Base-by-base conservation (phyloP, 306 rosid genomes). In the Clitoria ternatea region DNA sequence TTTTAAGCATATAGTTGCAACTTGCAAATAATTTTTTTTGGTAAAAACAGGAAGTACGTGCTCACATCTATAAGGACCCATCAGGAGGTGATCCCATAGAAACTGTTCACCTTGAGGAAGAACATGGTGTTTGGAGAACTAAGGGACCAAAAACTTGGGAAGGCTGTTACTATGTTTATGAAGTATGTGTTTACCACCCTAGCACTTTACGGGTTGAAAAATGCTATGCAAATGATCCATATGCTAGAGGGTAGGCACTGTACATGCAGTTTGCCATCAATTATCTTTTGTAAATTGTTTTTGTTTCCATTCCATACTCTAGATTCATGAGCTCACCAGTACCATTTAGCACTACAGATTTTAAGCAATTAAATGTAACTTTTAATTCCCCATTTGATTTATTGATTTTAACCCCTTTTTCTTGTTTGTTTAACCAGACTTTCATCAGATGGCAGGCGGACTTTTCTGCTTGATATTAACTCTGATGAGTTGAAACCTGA, bases 151-250 rank as follows among this genome's bases (percentile, higher is more conserved):
- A 80, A 68, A 61, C 77, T 80, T 94, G 99, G 99, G 86, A 90
- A 61, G 88, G 92, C 54, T 91, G 91, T 86, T 94, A 89, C 79
- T 94, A 94, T 77, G 84, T 76, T 61, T 94, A 91, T 79, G 96
- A 89, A 88, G 95, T 90, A 47, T 72, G 76, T 67, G 97, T 91
- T 59, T 94, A 89, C 80, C 99, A 91, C 55, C 91, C 88, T 63
- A 87, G 91, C 86, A 89, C 97, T 63, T 83, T 80, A 71, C 65
- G 53, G 78, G 75, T 87, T 73, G 97, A 87, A 71, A 91, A 89
- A 61, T 84, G 99, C 83, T 56, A 66, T 81, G 83, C 92, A 73
- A 94, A 85, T 61, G 99, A 94, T 89, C 97, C 99, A 18, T 94
- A 94, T 68, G 86, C 97, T 45, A 85, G 97, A 94, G 97, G 99